Percentiles rank a stretch among this genome's conserved stretches.
These are phyloP conservation scores for Yarrowia sp. DNA, from an alignment of 805 yeast species.

Conservation along the genomic window DNA sequence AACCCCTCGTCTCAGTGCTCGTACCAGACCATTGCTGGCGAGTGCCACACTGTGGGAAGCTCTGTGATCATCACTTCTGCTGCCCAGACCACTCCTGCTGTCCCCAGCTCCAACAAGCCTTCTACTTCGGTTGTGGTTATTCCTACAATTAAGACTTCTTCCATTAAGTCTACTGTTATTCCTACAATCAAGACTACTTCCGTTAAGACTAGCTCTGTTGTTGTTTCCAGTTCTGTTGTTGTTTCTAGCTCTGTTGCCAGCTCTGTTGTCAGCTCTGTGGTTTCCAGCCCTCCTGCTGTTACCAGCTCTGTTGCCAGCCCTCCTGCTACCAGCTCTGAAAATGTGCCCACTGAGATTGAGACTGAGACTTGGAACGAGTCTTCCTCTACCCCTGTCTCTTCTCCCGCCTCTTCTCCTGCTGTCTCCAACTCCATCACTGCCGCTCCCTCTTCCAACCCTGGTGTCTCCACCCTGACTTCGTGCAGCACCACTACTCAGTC, in stretches of 20 bases:
- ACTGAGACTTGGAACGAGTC: too few species aligned
- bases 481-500: conserved; percentile 7
- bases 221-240: neutral
- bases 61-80: neutral
- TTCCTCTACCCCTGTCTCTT: too few species aligned
- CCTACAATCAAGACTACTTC: too few species aligned
- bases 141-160: neutral
- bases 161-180: neutral
- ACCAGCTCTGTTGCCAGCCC: neutral
- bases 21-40: conserved; percentile 1
- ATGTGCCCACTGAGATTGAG: too few species aligned
- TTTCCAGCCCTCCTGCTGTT: neutral
- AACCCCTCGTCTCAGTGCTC: neutral
- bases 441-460: neutral
- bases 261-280: neutral
- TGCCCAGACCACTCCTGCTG: neutral
- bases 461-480: neutral
- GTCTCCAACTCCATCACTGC: neutral
- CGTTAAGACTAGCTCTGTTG: too few species aligned
- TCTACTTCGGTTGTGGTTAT: neutral
- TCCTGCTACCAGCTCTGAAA: too few species aligned
- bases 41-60: neutral
- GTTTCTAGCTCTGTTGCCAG: neutral
- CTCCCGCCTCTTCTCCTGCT: neutral
- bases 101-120: neutral